Evolutionary conservation across 257 asterid genomes (phyloP).

Genomic region (Solanum chaucha): DNA sequence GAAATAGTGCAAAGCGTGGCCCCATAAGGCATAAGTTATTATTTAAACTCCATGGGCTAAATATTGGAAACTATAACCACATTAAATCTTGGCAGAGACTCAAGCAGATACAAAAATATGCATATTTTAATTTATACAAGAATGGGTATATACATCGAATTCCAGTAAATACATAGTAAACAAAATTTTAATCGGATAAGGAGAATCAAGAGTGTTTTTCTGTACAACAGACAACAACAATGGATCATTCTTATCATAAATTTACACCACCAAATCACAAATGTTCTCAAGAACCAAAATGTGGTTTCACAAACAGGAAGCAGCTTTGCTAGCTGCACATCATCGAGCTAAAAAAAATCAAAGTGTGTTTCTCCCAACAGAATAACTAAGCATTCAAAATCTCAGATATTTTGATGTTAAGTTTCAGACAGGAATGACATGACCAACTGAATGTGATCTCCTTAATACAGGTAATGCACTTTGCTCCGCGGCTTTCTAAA

Average conservation of each 20-base stretch:
- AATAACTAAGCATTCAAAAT: not conserved
- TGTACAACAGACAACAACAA: not conserved
- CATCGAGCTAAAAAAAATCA: not conserved
- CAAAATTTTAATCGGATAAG: not conserved
- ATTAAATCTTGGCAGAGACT: not conserved
- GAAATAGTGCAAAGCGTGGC: no score
- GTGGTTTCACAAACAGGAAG: not conserved
- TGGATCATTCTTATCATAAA: not conserved
- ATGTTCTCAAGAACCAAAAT: not conserved
- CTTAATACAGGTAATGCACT: not conserved
- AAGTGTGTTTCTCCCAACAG: not conserved
- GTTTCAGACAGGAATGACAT: not conserved
- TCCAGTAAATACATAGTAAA: not conserved
- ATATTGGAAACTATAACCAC: not conserved
- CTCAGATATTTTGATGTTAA: not conserved
- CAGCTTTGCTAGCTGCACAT: not conserved
- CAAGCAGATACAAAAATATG: not conserved
- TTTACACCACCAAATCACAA: not conserved
- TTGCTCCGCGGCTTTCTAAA: not conserved
- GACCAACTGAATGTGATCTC: not conserved
- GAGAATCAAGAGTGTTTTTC: not conserved
- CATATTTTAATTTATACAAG: not conserved
- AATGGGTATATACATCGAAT: not conserved
- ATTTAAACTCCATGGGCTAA: no score
- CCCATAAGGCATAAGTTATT: no score